Conservation (phyloP, 1,284 basidiomycete species). For the Tremellales sp. region DNA sequence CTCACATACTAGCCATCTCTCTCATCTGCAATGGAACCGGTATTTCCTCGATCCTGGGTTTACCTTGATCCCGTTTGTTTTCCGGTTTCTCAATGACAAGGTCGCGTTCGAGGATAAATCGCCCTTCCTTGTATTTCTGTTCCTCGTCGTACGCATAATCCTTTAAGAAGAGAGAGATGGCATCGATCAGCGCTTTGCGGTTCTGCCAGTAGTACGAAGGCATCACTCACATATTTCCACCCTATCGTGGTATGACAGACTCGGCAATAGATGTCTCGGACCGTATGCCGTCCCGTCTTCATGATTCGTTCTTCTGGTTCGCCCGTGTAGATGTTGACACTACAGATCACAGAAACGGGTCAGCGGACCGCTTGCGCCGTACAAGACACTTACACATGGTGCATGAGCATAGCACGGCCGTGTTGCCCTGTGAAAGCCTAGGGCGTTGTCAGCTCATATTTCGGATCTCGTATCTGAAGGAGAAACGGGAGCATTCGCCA, state of each 20-base stretch:
- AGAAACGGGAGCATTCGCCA: too few relatives aligned
- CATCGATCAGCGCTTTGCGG: neutral
- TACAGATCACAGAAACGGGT: constrained; percentile 38
- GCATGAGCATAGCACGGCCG: constrained; percentile 89
- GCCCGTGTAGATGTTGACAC: constrained; percentile 84
- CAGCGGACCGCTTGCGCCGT: neutral
- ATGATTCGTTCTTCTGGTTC: constrained; percentile 87
- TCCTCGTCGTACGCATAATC: constrained; percentile 82
- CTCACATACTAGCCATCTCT: too few relatives aligned
- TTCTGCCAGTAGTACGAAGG: constrained; percentile 8
- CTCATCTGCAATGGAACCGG: too few relatives aligned
- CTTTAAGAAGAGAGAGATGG: constrained; percentile 50
- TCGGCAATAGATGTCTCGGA: constrained; percentile 87
- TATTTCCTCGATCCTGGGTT: constrained; percentile 37
- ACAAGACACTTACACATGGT: constrained; percentile 67
- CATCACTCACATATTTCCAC: constrained; percentile 89
- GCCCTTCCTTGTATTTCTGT: constrained; percentile 98
- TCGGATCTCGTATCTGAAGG: too few relatives aligned
- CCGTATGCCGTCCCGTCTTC: constrained; percentile 95
- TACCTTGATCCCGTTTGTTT: constrained; percentile 18
- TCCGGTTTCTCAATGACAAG: constrained; percentile 56
- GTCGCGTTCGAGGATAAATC: constrained; percentile 92
- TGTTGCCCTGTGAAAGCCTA: constrained; percentile 93
- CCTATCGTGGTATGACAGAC: constrained; percentile 83
- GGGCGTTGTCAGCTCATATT: too few relatives aligned